phyloP scores from a whole-genome alignment of 2,329 filamentous ascomycete genomes.

The Aspergillus brunneoviolaceus region DNA sequence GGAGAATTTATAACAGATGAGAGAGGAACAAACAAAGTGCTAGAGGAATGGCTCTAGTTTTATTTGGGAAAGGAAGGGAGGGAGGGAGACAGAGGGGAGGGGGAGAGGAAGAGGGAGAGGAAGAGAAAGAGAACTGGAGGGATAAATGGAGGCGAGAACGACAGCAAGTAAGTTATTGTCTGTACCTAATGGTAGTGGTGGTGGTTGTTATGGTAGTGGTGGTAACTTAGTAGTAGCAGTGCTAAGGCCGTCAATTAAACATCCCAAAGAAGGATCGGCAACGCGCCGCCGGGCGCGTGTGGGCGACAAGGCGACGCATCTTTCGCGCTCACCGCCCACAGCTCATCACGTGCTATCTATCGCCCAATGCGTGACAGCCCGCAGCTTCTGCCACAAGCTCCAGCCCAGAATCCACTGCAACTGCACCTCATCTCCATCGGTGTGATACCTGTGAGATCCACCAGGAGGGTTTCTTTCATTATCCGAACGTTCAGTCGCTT shows the following conservation, averaged over 20 bases:
- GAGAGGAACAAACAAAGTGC: not conserved
- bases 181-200: no score
- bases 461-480: not conserved
- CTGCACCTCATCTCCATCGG: slow-evolving; percentile 5
- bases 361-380: slow-evolving; percentile 13
- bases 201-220: slow-evolving; percentile 9
- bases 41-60: slow-evolving; percentile 6
- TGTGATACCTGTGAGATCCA: slow-evolving; percentile 2
- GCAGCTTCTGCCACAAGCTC: slow-evolving; percentile 26
- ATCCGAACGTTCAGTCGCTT: not conserved
- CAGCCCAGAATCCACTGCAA: not conserved
- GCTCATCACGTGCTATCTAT: slow-evolving; percentile 27
- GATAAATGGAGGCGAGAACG: slow-evolving; percentile 23
- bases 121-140: slow-evolving; percentile 5
- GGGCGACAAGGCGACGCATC: slow-evolving; percentile 17
- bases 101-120: not conserved
- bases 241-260: slow-evolving; percentile 17
- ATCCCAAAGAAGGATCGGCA: slow-evolving; percentile 19
- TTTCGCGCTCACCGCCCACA: slow-evolving; percentile 32
- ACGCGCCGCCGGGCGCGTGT: slow-evolving; percentile 28
- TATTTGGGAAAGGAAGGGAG: not conserved
- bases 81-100: not conserved
- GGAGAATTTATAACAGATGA: not conserved
- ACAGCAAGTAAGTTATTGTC: not conserved
- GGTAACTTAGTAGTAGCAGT: slow-evolving; percentile 12